Evolutionary conservation across 1,284 basidiomycete species (phyloP).

Genomic region (Hortiboletus rubellus): DNA sequence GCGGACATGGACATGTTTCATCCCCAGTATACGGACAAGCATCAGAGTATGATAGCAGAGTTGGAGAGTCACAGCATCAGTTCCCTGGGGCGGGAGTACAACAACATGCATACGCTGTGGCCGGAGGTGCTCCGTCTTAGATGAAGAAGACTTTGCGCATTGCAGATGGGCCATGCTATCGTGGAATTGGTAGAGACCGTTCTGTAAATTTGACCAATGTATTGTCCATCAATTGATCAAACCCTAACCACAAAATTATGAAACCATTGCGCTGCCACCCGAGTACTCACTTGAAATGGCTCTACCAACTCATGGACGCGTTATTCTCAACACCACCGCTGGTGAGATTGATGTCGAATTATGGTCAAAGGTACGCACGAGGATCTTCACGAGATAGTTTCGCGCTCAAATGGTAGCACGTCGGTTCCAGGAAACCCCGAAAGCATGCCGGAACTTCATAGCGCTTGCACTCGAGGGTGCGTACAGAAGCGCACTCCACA

Average conservation of each 20-base stretch:
- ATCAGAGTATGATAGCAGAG: constrained; percentile 23
- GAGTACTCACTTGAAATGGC: constrained; percentile 48
- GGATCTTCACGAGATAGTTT: not conserved
- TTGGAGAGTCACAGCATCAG: constrained; percentile 30
- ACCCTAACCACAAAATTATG: constrained; percentile 26
- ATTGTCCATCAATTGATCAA: constrained; percentile 16
- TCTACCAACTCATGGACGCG: constrained; percentile 80
- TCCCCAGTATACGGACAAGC: constrained; percentile 21
- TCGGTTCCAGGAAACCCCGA: constrained; percentile 78
- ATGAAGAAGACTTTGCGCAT: not conserved
- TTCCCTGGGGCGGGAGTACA: constrained; percentile 27
- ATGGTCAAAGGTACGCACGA: constrained; percentile 75
- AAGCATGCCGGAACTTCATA: constrained; percentile 91
- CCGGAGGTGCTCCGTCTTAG: constrained; percentile 21
- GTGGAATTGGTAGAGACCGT: constrained; percentile 1
- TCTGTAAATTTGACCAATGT: not conserved
- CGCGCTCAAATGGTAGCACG: not conserved
- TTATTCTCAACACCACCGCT: constrained; percentile 87
- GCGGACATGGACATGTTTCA: constrained; percentile 23
- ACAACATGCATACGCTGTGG: constrained; percentile 27
- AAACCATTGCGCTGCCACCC: not conserved
- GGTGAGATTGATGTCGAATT: constrained; percentile 95
- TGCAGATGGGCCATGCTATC: not conserved
- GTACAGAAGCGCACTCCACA: constrained; percentile 32
- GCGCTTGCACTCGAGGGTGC: constrained; percentile 87